Evolutionary conservation across 257 asterid species (phyloP).

Genomic region (Perilla frutescens): DNA sequence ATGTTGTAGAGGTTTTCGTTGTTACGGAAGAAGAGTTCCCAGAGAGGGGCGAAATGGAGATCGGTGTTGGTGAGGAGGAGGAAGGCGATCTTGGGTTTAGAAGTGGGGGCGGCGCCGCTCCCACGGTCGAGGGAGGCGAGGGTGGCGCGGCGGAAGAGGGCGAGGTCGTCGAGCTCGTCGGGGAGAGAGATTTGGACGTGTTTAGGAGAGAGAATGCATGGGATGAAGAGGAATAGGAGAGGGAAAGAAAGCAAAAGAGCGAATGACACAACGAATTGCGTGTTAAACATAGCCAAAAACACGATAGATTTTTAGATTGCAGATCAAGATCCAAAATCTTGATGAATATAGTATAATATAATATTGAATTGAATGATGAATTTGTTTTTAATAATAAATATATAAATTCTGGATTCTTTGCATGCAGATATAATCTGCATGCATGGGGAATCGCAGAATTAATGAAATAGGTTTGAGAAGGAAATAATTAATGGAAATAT

Average conservation of each 20-base stretch:
- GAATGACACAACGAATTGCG: slow-evolving; percentile 51
- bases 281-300: slow-evolving; percentile 52
- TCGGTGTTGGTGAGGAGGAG: slow-evolving; percentile 69
- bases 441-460: background rate
- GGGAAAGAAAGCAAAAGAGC: slow-evolving; percentile 60
- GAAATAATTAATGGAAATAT: background rate
- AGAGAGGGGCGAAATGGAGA: slow-evolving; percentile 74
- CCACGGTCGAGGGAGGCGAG: slow-evolving; percentile 34
- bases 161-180: slow-evolving; percentile 77
- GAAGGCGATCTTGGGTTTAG: slow-evolving; percentile 68
- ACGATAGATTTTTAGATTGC: too few species aligned
- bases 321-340: background rate
- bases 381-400: background rate
- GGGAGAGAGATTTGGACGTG: slow-evolving; percentile 53
- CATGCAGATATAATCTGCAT: background rate
- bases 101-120: slow-evolving; percentile 31
- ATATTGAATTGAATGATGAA: too few species aligned
- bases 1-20: slow-evolving; percentile 46
- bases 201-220: slow-evolving; percentile 52
- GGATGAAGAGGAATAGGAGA: slow-evolving; percentile 55
- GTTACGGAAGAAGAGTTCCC: slow-evolving; percentile 61
- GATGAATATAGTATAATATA: background rate
- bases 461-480: background rate
- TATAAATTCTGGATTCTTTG: background rate
- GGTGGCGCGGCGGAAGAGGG: slow-evolving; percentile 71